Evolutionary conservation across 306 rosid species (phyloP), one percentile per base, ranked within the genome.

Genomic region (Prunus mume): DNA sequence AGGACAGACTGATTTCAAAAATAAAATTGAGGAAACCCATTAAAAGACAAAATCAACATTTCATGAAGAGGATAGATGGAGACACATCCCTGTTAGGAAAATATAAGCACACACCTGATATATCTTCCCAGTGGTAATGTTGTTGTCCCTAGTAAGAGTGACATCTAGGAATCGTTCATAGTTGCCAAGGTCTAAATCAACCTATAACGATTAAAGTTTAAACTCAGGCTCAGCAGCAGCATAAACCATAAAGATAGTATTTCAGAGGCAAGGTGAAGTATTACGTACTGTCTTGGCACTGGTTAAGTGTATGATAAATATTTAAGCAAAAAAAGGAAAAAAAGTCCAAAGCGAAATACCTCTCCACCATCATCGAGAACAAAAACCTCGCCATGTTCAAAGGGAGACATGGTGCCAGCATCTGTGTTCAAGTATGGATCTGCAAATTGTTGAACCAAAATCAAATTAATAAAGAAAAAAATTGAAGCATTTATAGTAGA

Each of bases 361-460:
- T 96, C 99, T 61, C 99, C 99, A 8, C 99, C 97, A 72, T 96
- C 99, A 74, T 96, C 99, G 78, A 96, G 98, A 79, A 96, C 99
- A 76, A 96, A 96, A 78, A 96, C 99, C 79, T 96, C 98, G 30
- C 99, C 99, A n/a, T 96, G 99, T 66, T 96, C 99, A 77, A 96
- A 96, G 22, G 99, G 99, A 86, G 99, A 96, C 99, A 96, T 92
- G 80, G 99, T 96, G n/a, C 99, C 99, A 9, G 99, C 98, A 82
- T 96, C 99, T 9, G 92, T 96, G 62, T 96, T 96, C 90, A 96
- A 84, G 86, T 96, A 96, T 3, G 98, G 99, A 88, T 96, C 99
- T 96, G 83, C 77, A 83, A 65, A 65, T 22, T 17, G 5, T 28
- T 2, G 19, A 27, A 51, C 45, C 55, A 66, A 15, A 65, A 64